Conservation (phyloP, 345 rosid genomes). For the Sisymbrium irio region DNA sequence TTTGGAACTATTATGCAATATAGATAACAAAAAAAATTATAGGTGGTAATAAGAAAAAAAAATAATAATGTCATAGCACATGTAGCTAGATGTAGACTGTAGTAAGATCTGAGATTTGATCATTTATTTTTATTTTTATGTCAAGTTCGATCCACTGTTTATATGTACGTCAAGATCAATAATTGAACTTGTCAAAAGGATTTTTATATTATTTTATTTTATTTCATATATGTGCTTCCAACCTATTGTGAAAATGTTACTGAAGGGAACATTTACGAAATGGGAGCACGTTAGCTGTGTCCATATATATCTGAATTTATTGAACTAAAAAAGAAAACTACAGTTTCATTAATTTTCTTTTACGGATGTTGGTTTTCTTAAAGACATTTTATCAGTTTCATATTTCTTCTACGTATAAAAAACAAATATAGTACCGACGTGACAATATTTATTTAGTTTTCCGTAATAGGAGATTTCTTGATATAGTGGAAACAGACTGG, state of each 20-base stretch:
- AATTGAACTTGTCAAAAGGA: conserved; percentile 14
- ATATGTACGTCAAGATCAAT: conserved; percentile 22
- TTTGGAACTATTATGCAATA: conserved; percentile 15
- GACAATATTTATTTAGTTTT: no score
- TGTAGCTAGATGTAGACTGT: conserved; percentile 32
- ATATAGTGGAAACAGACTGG: background rate
- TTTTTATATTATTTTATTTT: background rate
- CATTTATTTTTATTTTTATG: conserved; percentile 12
- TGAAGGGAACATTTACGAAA: background rate
- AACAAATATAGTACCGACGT: no score
- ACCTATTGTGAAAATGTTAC: conserved; percentile 7
- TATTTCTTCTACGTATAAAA: no score
- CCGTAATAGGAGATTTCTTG: no score
- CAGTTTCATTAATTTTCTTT: background rate
- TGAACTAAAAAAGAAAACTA: background rate
- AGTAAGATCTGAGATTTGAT: conserved; percentile 38
- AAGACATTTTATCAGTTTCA: no score
- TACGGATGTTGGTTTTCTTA: background rate
- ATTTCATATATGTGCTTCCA: background rate
- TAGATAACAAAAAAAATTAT: background rate
- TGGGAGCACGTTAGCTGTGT: conserved; percentile 24
- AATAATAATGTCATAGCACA: conserved; percentile 33
- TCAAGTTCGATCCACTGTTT: conserved; percentile 14
- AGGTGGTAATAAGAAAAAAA: background rate
- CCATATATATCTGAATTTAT: background rate